Evolutionary conservation across 768 basidiomycete species (phyloP).

Genomic region (Suillus fuscotomentosus): DNA sequence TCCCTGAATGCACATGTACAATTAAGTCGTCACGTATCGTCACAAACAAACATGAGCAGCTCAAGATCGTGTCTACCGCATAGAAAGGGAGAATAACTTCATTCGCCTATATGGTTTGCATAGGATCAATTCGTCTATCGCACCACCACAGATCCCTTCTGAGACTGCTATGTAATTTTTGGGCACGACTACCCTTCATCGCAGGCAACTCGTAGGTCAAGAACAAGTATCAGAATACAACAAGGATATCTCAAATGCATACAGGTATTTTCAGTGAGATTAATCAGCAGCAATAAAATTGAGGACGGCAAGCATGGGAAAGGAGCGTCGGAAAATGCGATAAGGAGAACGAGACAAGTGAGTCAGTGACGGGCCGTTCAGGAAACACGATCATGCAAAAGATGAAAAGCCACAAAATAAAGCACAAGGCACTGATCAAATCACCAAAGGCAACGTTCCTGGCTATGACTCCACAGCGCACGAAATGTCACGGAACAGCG

Average conservation of each 20-base stretch:
- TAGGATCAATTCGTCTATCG: background rate
- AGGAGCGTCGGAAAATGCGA: background rate
- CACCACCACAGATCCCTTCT: background rate
- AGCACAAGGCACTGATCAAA: background rate
- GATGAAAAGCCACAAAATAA: background rate
- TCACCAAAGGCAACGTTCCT: background rate
- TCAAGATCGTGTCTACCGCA: background rate
- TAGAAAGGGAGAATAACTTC: background rate
- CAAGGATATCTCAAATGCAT: background rate
- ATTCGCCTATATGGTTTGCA: background rate
- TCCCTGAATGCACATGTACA: too few relatives aligned
- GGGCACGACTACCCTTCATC: background rate
- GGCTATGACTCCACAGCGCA: slow-evolving; percentile 8
- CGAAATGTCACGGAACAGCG: slow-evolving; percentile 23
- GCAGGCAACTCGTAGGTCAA: background rate
- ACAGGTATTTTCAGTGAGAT: background rate
- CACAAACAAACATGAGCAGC: background rate
- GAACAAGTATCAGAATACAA: background rate
- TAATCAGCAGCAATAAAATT: background rate
- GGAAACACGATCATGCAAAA: background rate
- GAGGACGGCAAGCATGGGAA: background rate
- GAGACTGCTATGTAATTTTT: background rate
- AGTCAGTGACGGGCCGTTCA: background rate
- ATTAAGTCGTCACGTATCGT: too few relatives aligned
- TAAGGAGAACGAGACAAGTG: background rate